Conservation (phyloP, 306 rosid genomes). For the Urtica urens region DNA sequence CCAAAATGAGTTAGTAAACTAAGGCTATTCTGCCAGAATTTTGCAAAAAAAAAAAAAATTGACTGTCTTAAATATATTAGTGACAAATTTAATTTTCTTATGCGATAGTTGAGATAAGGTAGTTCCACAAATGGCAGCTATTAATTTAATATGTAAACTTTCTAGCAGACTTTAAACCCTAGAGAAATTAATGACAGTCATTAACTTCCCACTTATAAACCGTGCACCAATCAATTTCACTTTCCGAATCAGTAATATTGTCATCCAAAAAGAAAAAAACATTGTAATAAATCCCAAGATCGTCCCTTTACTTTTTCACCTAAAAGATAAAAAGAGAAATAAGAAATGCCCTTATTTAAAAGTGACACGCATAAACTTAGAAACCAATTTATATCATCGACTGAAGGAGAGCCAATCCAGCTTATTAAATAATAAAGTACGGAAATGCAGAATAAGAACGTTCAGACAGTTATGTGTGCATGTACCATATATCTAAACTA, state of each 20-base stretch:
- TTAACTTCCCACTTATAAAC: background rate
- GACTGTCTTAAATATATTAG: no score
- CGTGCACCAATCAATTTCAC: slow-evolving; percentile 1
- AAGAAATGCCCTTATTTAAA: background rate
- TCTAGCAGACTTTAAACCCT: slow-evolving; percentile 1
- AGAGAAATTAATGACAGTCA: background rate
- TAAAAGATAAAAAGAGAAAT: background rate
- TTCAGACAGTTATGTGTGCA: no score
- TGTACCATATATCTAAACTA: no score
- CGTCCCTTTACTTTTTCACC: background rate
- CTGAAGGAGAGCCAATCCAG: no score
- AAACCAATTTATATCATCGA: no score
- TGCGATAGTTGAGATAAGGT: background rate
- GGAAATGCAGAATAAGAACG: no score
- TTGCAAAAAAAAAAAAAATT: no score
- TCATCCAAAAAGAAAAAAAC: background rate
- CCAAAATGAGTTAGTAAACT: no score
- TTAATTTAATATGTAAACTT: background rate
- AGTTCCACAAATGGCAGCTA: slow-evolving; percentile 6
- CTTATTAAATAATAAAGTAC: no score
- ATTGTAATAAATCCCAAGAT: background rate
- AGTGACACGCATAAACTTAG: no score
- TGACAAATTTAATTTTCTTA: no score
- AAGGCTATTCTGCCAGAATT: no score
- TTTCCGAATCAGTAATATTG: background rate